Conservation (phyloP, 495 filamentous ascomycete species). For the Aspergillus homomorphus region DNA sequence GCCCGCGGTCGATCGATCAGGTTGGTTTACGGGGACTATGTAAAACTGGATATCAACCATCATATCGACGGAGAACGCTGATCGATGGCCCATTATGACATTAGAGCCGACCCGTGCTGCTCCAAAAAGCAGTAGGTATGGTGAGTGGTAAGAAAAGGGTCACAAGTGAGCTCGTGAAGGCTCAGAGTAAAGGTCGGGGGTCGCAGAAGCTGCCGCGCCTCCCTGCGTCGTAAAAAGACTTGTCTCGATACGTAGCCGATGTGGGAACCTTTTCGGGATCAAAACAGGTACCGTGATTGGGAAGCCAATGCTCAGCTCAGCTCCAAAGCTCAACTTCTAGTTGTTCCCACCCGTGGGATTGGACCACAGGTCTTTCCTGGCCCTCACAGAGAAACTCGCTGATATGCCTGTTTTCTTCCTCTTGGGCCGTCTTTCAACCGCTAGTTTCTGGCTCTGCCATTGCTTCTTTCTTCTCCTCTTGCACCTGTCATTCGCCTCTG, state of each 20-base stretch:
- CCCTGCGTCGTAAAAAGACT: not conserved
- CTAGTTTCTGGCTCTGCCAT: conserved; percentile 1
- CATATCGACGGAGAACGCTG: not conserved
- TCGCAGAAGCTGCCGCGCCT: not conserved
- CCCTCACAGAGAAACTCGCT: not conserved
- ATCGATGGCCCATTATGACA: not conserved
- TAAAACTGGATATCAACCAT: not conserved
- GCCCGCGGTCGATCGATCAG: not conserved
- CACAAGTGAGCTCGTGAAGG: too few relatives aligned
- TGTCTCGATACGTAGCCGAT: not conserved
- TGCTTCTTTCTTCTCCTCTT: not conserved
- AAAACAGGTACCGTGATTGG: not conserved
- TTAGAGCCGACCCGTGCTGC: not conserved
- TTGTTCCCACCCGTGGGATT: not conserved
- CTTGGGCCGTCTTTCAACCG: not conserved
- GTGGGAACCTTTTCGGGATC: not conserved
- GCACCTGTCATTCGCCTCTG: not conserved
- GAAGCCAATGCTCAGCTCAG: not conserved
- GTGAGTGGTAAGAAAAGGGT: not conserved
- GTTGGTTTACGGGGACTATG: not conserved
- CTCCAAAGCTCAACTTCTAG: not conserved
- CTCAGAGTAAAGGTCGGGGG: not conserved
- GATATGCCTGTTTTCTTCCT: conserved; percentile 1
- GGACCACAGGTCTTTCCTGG: not conserved
- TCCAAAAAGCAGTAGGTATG: not conserved